These are phyloP conservation scores for Hypoxylon sp. DNA, from an alignment of 2,329 filamentous ascomycete species.

Conservation along the genomic window DNA sequence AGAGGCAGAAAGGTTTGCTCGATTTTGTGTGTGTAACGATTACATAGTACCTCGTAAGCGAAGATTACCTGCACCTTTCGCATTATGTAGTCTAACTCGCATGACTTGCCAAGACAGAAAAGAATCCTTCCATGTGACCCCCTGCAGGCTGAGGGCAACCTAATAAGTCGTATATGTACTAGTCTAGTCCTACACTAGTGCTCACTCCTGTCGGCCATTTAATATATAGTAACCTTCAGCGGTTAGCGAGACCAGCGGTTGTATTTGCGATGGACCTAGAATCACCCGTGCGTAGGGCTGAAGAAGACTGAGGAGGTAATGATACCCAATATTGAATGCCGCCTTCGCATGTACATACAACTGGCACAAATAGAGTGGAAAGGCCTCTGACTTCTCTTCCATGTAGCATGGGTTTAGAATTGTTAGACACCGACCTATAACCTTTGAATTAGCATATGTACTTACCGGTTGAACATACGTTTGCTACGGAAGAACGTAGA, in stretches of 20 bases:
- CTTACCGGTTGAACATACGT: not conserved
- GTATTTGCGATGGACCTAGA: not conserved
- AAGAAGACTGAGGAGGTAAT: not conserved
- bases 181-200: conserved; percentile 14
- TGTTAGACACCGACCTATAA: conserved; percentile 5
- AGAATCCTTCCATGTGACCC: conserved; percentile 23
- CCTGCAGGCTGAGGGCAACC: conserved; percentile 19
- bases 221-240: not conserved
- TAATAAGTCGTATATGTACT: conserved; percentile 8
- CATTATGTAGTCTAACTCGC: conserved; percentile 4
- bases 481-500: not conserved
- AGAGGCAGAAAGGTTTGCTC: not conserved
- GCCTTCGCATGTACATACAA: not conserved
- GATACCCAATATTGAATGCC: conserved; percentile 3
- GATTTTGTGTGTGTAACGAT: conserved; percentile 5
- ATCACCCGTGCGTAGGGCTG: conserved; percentile 11
- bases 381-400: not conserved
- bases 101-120: conserved; percentile 19
- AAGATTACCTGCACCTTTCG: conserved; percentile 9
- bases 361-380: not conserved
- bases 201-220: conserved; percentile 4
- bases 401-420: not conserved
- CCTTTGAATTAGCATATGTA: not conserved
- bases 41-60: conserved; percentile 20
- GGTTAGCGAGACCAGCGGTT: not conserved